These are phyloP conservation scores for Glomus cerebriforme DNA, from an alignment of 192 early-diverging fungal genomes.

Conservation along the genomic window DNA sequence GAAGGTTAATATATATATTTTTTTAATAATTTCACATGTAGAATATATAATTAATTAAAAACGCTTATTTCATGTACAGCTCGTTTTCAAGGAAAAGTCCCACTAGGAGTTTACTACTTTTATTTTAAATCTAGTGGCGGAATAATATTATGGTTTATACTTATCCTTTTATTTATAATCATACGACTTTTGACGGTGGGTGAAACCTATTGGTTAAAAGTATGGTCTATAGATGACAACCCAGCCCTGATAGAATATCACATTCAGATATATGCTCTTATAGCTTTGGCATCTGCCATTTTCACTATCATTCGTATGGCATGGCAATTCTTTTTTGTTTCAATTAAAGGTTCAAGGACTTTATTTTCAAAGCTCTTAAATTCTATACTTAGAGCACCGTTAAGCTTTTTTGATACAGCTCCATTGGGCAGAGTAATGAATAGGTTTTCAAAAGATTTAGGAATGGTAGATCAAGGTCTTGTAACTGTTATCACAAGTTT, in stretches of 20 bases:
- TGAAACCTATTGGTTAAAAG: slow-evolving; percentile 69
- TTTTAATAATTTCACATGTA: too few species aligned
- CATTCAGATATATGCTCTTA: slow-evolving; percentile 59
- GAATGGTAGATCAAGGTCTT: slow-evolving; percentile 67
- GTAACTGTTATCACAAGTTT: slow-evolving; percentile 56
- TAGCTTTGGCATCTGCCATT: slow-evolving; percentile 43
- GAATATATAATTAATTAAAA: neutral
- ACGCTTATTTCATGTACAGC: slow-evolving; percentile 29
- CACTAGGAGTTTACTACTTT: slow-evolving; percentile 67
- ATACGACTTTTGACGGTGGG: slow-evolving; percentile 51
- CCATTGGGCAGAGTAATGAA: slow-evolving; percentile 88
- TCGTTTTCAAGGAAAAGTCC: slow-evolving; percentile 79
- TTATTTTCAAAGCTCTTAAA: slow-evolving; percentile 62
- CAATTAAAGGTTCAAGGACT: slow-evolving; percentile 57
- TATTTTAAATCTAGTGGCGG: slow-evolving; percentile 75
- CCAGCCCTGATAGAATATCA: slow-evolving; percentile 38
- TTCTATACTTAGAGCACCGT: slow-evolving; percentile 66
- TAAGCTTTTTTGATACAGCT: slow-evolving; percentile 88
- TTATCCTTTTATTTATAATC: slow-evolving; percentile 44
- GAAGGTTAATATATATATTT: slow-evolving; percentile 39
- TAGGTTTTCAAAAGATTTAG: slow-evolving; percentile 87
- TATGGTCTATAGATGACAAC: slow-evolving; percentile 48
- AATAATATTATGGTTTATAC: slow-evolving; percentile 59
- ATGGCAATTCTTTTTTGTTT: slow-evolving; percentile 47
- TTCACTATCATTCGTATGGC: slow-evolving; percentile 46